phyloP scores from a whole-genome alignment of 805 yeast genomes.

The Metschnikowia reukaufii region DNA sequence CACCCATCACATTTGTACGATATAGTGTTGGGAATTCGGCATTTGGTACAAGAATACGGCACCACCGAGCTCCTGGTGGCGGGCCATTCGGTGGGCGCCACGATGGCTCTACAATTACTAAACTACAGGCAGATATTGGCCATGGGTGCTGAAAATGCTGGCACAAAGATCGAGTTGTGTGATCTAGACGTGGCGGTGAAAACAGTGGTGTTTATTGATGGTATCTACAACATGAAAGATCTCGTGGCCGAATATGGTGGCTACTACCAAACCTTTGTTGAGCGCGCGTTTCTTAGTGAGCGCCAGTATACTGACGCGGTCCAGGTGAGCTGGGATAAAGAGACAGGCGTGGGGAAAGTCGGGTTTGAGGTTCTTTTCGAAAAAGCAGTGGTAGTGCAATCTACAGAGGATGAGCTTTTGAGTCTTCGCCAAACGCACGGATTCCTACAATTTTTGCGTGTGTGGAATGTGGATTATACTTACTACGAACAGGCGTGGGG shows the following conservation, averaged over 20 bases:
- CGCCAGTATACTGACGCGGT: slow-evolving; percentile 25
- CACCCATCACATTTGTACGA: slow-evolving; percentile 68
- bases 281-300: slow-evolving; percentile 49
- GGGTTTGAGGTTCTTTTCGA: slow-evolving; percentile 7
- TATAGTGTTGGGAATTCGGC: slow-evolving; percentile 44
- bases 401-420: slow-evolving; percentile 66
- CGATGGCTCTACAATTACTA: slow-evolving; percentile 56
- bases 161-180: neutral
- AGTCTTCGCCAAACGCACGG: slow-evolving; percentile 48
- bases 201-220: slow-evolving; percentile 54
- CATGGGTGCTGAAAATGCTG: slow-evolving; percentile 13
- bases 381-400: slow-evolving; percentile 51
- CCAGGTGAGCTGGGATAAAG: slow-evolving; percentile 23
- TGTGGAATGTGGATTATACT: slow-evolving; percentile 10
- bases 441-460: slow-evolving; percentile 36
- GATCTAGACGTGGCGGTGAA: slow-evolving; percentile 2
- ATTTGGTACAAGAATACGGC: slow-evolving; percentile 25
- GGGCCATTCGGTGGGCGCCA: slow-evolving; percentile 87
- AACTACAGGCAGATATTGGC: slow-evolving; percentile 24
- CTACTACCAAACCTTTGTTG: slow-evolving; percentile 53
- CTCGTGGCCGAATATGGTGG: slow-evolving; percentile 61
- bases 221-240: slow-evolving; percentile 58
- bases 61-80: slow-evolving; percentile 28
- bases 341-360: neutral
- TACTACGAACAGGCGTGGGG: slow-evolving; percentile 47